These are phyloP conservation scores for Houttuynia cordata DNA, from an alignment of 164 flowering plant genomes.

Conservation along the genomic window DNA sequence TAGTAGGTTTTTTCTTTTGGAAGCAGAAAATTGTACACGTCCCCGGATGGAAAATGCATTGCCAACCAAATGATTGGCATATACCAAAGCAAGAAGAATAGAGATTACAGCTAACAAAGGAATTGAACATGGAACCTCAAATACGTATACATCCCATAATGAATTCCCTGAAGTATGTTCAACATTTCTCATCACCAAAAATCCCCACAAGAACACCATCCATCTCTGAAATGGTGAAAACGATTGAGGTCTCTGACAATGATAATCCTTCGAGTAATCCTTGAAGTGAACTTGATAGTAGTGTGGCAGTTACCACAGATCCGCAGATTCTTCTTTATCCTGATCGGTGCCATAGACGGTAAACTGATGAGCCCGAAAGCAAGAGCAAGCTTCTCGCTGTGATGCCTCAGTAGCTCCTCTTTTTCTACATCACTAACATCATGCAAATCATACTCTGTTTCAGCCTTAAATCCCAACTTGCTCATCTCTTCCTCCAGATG, in stretches of 20 bases:
- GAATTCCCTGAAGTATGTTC: not conserved
- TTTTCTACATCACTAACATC: constrained; percentile 43
- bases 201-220: constrained; percentile 62
- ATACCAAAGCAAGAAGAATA: no score
- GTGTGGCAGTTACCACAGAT: constrained; percentile 77
- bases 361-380: constrained; percentile 51
- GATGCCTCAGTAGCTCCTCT: constrained; percentile 51
- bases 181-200: constrained; percentile 42
- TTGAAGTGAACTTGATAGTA: constrained; percentile 58
- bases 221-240: constrained; percentile 72
- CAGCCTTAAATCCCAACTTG: no score
- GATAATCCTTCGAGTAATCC: constrained; percentile 32
- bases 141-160: no score
- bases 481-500: constrained; percentile 46
- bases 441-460: constrained; percentile 51
- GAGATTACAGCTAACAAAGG: no score
- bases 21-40: no score
- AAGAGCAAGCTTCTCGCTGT: constrained; percentile 80
- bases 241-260: constrained; percentile 62
- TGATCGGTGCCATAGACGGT: constrained; percentile 40
- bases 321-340: constrained; percentile 71
- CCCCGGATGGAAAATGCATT: no score
- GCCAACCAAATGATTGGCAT: no score
- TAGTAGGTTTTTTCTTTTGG: no score
- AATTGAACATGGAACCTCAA: no score